Conservation (phyloP, 306 rosid genomes). For the Vigna trinervia region DNA sequence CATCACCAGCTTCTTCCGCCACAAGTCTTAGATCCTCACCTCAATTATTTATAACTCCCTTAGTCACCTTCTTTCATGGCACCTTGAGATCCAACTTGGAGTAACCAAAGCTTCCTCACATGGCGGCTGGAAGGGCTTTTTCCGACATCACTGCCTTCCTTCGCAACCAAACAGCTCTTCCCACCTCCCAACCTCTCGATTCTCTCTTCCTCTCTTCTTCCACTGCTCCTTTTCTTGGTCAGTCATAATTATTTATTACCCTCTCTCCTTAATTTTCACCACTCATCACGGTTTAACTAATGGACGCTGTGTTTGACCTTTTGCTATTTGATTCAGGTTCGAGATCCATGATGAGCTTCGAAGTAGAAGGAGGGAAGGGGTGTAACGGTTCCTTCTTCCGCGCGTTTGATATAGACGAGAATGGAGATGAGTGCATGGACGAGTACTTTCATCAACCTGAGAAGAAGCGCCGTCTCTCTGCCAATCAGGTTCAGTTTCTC, state of each 20-base stretch:
- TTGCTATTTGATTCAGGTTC: slow-evolving; percentile 50
- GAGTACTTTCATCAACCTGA: slow-evolving; percentile 72
- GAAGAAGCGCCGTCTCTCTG: slow-evolving; percentile 76
- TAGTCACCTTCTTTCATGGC: slow-evolving; percentile 10
- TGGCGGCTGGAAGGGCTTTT: slow-evolving; percentile 66
- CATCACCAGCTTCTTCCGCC: slow-evolving; percentile 96
- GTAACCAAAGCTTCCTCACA: not conserved
- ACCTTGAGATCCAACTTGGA: slow-evolving; percentile 17
- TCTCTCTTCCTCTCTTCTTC: slow-evolving; percentile 67
- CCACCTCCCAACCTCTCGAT: slow-evolving; percentile 58
- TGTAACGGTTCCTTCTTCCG: slow-evolving; percentile 48
- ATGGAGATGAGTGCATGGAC: slow-evolving; percentile 65
- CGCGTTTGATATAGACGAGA: slow-evolving; percentile 58
- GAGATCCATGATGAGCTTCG: slow-evolving; percentile 79
- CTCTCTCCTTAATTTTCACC: not conserved
- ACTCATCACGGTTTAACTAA: not conserved
- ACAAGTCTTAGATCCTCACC: slow-evolving; percentile 56
- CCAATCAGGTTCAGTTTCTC: slow-evolving; percentile 75
- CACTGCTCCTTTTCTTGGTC: slow-evolving; percentile 64
- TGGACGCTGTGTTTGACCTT: not conserved
- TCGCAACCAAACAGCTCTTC: slow-evolving; percentile 49
- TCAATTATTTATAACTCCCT: not conserved
- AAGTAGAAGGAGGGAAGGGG: slow-evolving; percentile 61
- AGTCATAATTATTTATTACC: slow-evolving; percentile 26
- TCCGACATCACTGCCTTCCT: slow-evolving; percentile 52